Percentiles rank a stretch among this genome's conserved stretches.
Evolutionary conservation across 225 moss, liverwort and hornwort species (phyloP).

Genomic region (Ulota crispa): DNA sequence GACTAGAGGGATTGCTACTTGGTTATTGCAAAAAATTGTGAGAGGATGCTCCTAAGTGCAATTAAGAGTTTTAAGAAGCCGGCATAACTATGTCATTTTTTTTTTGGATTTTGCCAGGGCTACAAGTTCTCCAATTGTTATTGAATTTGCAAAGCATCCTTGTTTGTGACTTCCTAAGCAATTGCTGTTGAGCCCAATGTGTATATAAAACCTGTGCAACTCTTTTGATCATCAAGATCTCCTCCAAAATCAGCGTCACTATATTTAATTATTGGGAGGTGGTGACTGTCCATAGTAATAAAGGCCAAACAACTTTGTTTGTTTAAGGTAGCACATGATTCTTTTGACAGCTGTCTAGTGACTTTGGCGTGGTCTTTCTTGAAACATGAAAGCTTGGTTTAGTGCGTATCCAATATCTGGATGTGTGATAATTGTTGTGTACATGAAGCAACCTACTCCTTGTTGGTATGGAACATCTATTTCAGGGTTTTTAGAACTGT

Average conservation of each 20-base stretch:
- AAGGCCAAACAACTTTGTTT: neutral
- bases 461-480: neutral
- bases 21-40: too few relatives aligned
- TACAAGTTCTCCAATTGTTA: neutral
- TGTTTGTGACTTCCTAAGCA: neutral
- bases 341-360: neutral
- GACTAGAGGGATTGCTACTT: too few relatives aligned
- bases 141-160: neutral
- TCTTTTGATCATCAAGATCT: too few relatives aligned
- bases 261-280: too few relatives aligned
- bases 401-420: neutral
- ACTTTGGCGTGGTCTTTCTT: neutral
- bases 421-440: neutral
- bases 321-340: neutral
- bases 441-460: neutral
- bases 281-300: neutral
- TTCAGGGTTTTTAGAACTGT: neutral
- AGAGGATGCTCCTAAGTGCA: too few relatives aligned
- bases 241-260: too few relatives aligned
- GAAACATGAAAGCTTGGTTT: neutral
- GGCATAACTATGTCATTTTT: too few relatives aligned
- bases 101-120: neutral
- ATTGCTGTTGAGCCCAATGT: neutral
- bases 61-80: too few relatives aligned
- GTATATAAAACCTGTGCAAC: neutral